A percentile compares a stretch with the other conserved stretches of the same genome.
Conservation (phyloP, 192 early-diverging fungal species). For the Umbelopsis ramanniana region DNA sequence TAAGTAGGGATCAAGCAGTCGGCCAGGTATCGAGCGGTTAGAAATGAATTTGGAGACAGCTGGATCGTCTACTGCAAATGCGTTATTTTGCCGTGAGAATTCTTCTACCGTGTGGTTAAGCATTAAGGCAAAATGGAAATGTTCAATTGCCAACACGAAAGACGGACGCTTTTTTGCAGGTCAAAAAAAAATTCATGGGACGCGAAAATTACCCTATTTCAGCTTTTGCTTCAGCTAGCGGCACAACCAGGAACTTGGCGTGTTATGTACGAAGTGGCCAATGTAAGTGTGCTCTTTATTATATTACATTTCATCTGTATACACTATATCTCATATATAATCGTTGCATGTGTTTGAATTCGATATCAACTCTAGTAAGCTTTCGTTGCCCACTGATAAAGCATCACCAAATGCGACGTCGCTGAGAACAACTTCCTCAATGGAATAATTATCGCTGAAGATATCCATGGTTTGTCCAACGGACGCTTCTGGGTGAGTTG, state of each 20-base stretch:
- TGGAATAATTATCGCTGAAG: background rate
- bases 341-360: constrained; percentile 5
- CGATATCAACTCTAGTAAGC: constrained; percentile 8
- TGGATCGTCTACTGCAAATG: background rate
- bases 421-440: constrained; percentile 9
- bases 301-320: background rate
- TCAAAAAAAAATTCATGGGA: background rate
- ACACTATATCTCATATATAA: background rate
- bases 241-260: too few relatives aligned
- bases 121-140: background rate
- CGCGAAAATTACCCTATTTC: background rate
- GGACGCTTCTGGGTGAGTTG: background rate
- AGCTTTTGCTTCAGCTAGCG: too few relatives aligned
- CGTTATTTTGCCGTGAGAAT: background rate
- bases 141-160: background rate
- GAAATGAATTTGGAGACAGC: background rate
- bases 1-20: background rate
- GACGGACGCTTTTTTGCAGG: background rate
- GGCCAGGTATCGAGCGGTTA: background rate
- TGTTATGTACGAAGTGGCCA: too few relatives aligned
- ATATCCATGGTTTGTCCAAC: constrained; percentile 9
- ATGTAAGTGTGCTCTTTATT: background rate
- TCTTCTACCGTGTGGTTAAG: background rate
- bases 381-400: background rate
- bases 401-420: background rate